Evolutionary conservation across 768 basidiomycete genomes (phyloP), one percentile per base, ranked within the genome.

Genomic region (Kwoniella europaea): DNA sequence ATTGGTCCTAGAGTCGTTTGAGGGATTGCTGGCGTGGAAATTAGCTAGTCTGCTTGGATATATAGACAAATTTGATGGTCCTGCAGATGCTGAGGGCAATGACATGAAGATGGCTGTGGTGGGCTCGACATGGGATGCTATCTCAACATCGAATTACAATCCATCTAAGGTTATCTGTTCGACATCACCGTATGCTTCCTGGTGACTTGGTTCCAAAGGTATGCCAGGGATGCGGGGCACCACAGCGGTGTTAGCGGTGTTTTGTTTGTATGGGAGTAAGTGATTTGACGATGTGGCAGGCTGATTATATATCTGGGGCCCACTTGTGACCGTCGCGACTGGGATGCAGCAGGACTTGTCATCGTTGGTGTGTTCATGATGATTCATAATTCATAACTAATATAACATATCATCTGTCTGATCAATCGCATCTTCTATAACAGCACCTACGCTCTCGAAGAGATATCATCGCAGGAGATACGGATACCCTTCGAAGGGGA

Each of bases 271-370:
- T 46, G 24, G 1, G 15, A 18, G n/a, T 3, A 10, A 20, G 24
- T 12, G 12, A 15, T 7, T 3, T 24, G 4, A 10, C 22, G 43
- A 7, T 20, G 52, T 63, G 61, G 68, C 50, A n/a, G 20, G 52
- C 16, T 41, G 41, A 7, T 20, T 13, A 46, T 13, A 46, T 54
- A 50, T 66, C 41, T 35, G 68, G 68, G 53, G 42, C 59, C 68
- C 60, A 35, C 24, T n/a, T 29, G 43, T 43, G 6, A 9, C 42
- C 46, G 59, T 61, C 59, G 59, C 59, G 59, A 61, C 57, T 29
- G 6, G 6, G 57, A 35, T 44, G 20, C 46, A 63, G 35, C 43
- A 62, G 61, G 68, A 69, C 68, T 69, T 69, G 68, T 69, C 68
- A 69, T 69, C 68, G 68, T 57, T 44, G 22, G 46, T 41, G 54